Evolutionary conservation across 23 red algal genomes (phyloP).

Genomic region (Gracilaria domingensis): DNA sequence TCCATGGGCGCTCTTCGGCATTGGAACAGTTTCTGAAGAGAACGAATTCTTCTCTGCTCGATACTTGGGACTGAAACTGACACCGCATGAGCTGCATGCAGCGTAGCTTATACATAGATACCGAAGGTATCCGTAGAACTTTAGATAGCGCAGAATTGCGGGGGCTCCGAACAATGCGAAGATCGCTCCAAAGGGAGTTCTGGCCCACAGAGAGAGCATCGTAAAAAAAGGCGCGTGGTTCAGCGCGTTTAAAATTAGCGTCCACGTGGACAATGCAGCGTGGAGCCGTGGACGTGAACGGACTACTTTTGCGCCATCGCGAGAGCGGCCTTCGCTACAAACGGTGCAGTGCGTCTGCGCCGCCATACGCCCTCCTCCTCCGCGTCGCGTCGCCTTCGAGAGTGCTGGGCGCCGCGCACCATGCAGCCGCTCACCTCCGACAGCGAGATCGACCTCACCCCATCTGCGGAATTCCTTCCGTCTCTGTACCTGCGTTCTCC

Average conservation of each 20-base stretch:
- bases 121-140: too few relatives aligned
- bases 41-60: conserved; percentile 22
- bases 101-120: too few relatives aligned
- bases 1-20: conserved; percentile 38
- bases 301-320: neutral
- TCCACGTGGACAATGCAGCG: conserved; percentile 1
- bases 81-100: too few relatives aligned
- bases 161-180: too few relatives aligned
- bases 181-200: too few relatives aligned
- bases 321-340: neutral
- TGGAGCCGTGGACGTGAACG: neutral
- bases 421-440: conserved; percentile 19
- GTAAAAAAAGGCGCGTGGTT: too few relatives aligned
- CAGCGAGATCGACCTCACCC: conserved; percentile 19
- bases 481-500: neutral
- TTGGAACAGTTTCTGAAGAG: neutral
- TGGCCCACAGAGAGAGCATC: too few relatives aligned
- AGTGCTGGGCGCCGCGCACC: neutral
- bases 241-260: too few relatives aligned
- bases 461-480: neutral
- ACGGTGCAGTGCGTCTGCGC: neutral
- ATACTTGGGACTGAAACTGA: conserved; percentile 38
- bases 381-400: neutral
- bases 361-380: neutral
- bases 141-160: too few relatives aligned